A percentile compares a stretch with the other conserved stretches of the same genome.
Conservation (phyloP, 345 rosid species). For the Eutrema japonicum region DNA sequence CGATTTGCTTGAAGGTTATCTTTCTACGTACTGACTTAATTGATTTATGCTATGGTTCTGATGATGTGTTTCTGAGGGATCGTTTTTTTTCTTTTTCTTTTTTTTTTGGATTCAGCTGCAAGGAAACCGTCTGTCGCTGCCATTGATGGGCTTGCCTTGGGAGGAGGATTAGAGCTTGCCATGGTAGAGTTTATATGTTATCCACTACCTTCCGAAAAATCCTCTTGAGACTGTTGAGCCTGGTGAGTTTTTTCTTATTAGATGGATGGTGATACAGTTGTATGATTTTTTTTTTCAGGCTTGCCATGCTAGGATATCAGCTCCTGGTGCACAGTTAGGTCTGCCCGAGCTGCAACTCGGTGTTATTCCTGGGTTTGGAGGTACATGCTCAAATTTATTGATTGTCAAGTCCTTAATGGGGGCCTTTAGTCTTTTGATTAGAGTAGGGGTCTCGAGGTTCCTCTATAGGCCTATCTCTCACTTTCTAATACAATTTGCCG, state of each 20-base stretch:
- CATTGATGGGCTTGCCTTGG: conserved; percentile 95
- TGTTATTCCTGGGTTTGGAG: conserved; percentile 96
- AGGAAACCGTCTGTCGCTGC: conserved; percentile 98
- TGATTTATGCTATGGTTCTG: conserved; percentile 8
- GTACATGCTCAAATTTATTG: conserved; percentile 46
- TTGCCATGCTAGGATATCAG: conserved; percentile 89
- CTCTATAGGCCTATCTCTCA: too few relatives aligned
- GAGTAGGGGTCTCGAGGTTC: too few relatives aligned
- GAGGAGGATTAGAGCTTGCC: conserved; percentile 96
- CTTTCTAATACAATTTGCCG: not conserved
- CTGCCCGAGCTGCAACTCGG: conserved; percentile 96
- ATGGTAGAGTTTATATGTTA: conserved; percentile 61
- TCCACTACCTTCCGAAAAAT: conserved; percentile 2
- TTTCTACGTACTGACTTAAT: not conserved
- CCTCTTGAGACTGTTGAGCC: conserved; percentile 23
- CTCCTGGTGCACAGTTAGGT: conserved; percentile 78
- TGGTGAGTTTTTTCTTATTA: conserved; percentile 13
- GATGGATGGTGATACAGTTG: conserved; percentile 18
- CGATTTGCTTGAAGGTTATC: conserved; percentile 77
- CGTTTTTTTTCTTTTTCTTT: not conserved
- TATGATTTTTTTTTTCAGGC: conserved; percentile 49
- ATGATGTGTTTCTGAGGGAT: conserved; percentile 23
- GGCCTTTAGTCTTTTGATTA: too few relatives aligned
- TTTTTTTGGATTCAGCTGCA: conserved; percentile 59
- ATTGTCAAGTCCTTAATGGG: conserved; percentile 3